phyloP scores from a whole-genome alignment of 2,329 filamentous ascomycete genomes.

The Mycocentrospora acerina region DNA sequence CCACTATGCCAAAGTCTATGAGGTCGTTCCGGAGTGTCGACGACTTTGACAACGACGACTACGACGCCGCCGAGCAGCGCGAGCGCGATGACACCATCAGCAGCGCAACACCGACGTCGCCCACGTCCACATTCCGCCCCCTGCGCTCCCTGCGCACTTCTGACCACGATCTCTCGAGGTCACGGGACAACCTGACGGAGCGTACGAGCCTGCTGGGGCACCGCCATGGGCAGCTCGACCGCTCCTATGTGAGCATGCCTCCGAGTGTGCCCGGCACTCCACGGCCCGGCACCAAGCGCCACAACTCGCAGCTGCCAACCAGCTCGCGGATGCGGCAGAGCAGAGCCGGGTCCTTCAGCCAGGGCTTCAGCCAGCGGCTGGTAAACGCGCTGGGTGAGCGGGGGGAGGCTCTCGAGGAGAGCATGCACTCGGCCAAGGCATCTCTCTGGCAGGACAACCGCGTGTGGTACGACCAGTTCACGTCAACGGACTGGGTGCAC shows the following conservation, averaged over 20 bases:
- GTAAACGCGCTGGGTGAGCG: constrained; percentile 58
- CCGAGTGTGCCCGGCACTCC: constrained; percentile 45
- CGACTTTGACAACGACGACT: constrained; percentile 34
- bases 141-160: constrained; percentile 35
- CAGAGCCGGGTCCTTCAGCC: constrained; percentile 31
- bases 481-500: constrained; percentile 96
- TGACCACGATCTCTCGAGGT: constrained; percentile 34
- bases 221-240: constrained; percentile 29
- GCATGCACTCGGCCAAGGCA: constrained; percentile 64
- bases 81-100: constrained; percentile 35
- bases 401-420: constrained; percentile 54
- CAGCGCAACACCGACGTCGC: constrained; percentile 38
- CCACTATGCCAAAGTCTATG: constrained; percentile 39
- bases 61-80: constrained; percentile 31
- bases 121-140: constrained; percentile 32
- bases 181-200: constrained; percentile 46
- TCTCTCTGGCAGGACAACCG: constrained; percentile 77
- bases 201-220: constrained; percentile 50
- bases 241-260: constrained; percentile 49
- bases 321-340: constrained; percentile 36
- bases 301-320: constrained; percentile 38
- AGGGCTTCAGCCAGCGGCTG: constrained; percentile 50
- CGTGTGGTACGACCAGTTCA: constrained; percentile 98
- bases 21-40: constrained; percentile 40
- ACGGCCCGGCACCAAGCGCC: constrained; percentile 40